Conservation (phyloP, 1,284 basidiomycete genomes). For the Ceratobasidium sp. region DNA sequence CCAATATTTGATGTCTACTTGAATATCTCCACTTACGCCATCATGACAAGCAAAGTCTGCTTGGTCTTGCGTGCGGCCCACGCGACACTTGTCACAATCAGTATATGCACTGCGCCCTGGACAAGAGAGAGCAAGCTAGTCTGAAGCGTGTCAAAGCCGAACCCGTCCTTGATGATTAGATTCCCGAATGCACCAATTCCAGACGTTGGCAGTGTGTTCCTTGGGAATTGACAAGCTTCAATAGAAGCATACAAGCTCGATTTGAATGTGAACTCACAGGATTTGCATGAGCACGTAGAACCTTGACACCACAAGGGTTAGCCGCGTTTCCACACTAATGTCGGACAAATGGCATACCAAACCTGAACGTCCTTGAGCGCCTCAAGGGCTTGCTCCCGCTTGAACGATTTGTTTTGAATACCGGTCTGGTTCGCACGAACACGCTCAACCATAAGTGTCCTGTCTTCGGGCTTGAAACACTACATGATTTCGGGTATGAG, state of each 20-base stretch:
- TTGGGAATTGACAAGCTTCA: neutral
- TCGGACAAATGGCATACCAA: conserved; percentile 20
- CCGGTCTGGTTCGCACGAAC: conserved; percentile 55
- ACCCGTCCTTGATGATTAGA: conserved; percentile 39
- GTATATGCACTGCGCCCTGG: conserved; percentile 44
- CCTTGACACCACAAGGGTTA: neutral
- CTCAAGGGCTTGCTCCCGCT: conserved; percentile 55
- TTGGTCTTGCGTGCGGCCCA: conserved; percentile 40
- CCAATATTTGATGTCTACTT: neutral
- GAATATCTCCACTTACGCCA: conserved; percentile 16
- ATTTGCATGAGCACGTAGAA: conserved; percentile 43
- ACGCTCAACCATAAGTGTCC: conserved; percentile 53
- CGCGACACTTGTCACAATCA: conserved; percentile 41
- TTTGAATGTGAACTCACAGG: conserved; percentile 5
- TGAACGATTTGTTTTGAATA: conserved; percentile 53
- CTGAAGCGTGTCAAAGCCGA: conserved; percentile 41
- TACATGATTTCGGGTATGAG: neutral
- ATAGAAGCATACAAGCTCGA: neutral
- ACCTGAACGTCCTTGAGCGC: conserved; percentile 50
- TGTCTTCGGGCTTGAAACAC: conserved; percentile 50
- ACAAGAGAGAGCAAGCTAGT: conserved; percentile 45
- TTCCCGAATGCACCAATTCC: conserved; percentile 43
- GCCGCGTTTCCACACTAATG: neutral
- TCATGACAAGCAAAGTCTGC: conserved; percentile 43
- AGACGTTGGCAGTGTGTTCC: conserved; percentile 42